Evolutionary conservation across 1,284 basidiomycete species (phyloP), one percentile per base, ranked within the genome.

Genomic region (Moesziomyces parantarcticus): DNA sequence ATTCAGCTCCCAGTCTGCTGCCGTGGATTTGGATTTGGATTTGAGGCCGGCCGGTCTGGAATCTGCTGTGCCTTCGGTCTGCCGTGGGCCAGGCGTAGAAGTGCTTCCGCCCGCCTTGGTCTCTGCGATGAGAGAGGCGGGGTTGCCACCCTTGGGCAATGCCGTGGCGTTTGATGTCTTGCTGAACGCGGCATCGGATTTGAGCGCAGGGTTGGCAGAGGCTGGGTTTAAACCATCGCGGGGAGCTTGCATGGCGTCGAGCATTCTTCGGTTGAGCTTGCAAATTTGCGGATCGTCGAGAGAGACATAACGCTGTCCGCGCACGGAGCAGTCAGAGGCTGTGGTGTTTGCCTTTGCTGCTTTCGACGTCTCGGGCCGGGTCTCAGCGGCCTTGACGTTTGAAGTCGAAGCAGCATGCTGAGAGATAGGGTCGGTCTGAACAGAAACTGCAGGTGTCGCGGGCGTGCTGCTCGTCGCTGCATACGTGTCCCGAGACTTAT

Each of bases 1-100:
- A 26, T 70, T 68, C n/a, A 83, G 76, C 42, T 78, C 68, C 78
- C 79, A 82, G 3, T 69, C 71, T 1, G 61, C 55, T 21, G 53
- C 41, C 13, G 26, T 40, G 18, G 22, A 1, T 13, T 46, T 49
- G 18, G 40, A 11, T 3, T n/a, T 43, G 0, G 50, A 21, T 13
- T 42, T 32, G 29, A 3, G 11, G 13, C 29, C 45, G 14, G 51
- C 23, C 21, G 48, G 3, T 20, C 32, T 62, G 14, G 43, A 23
- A 21, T 13, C 25, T 7, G 39, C 23, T 14, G 53, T 16, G 9
- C 29, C 14, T 5, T 58, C 54, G 20, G 42, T 23, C 21, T 29
- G 34, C 20, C 47, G 50, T 2, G 55, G 25, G 6, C 50, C 40
- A 3, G 69, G 49, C 43, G 44, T 18, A 20, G 39, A 6, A 18